Evolutionary conservation across 2,329 filamentous ascomycete species (phyloP), one percentile per base, ranked within the genome.

Genomic region (Seiridium cupressi): DNA sequence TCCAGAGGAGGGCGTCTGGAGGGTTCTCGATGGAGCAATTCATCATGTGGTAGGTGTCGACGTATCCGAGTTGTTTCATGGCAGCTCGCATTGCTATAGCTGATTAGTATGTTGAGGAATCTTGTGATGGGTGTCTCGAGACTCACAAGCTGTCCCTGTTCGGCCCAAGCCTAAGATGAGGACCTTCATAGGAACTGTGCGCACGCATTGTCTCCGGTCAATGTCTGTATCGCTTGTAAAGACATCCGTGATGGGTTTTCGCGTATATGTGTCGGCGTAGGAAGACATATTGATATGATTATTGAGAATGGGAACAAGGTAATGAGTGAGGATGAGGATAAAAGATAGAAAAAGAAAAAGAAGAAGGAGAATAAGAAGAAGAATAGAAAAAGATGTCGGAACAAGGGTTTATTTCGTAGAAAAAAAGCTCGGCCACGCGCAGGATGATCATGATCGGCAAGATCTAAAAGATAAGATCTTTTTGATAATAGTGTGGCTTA

Each of bases 1-100:
- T 84, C 89, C 89, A 91, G 77, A 90, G 84, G 47, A 89, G 77
- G 58, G 84, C 85, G 68, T 90, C 88, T 32, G 83, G 84, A 9
- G 85, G 85, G 74, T 89, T 90, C 75, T 90, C 87, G 62, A 89
- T 84, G 61, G 83, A 86, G 65, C 31, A 34, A 32, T 49, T 87
- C 84, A 89, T 88, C 87, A 89, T 89, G 78, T 91, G 89, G 79
- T 91, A 90, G 62, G 84, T 88, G 72, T 89, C 85, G 66, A 83
- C 77, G 72, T 87, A 90, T 63, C 88, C 88, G 46, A 91, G 80
- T 66, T 85, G 79, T 69, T 87, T 82, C 71, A 91, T 81, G 26
- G 89, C 88, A 48, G 82, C 83, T 62, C 87, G 82, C 69, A 90
- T 83, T 48, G 87, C 84, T 87, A 60, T 51, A 36, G 3, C 35